Evolutionary conservation across 2,329 filamentous ascomycete genomes (phyloP).

Genomic region (Hypoxylon sp.): DNA sequence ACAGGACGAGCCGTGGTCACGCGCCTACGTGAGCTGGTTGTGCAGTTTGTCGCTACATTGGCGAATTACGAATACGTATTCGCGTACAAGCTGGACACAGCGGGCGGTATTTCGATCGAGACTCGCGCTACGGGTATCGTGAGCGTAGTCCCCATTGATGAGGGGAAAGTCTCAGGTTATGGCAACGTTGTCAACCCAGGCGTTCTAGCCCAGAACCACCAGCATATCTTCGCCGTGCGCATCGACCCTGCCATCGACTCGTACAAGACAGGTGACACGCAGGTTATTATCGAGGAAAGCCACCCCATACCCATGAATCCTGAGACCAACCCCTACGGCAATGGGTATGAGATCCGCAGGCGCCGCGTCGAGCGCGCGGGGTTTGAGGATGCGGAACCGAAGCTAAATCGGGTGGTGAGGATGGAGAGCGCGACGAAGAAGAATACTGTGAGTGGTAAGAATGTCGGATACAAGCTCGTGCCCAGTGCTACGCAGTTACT

Average conservation of each 20-base stretch:
- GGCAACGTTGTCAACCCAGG: constrained; percentile 76
- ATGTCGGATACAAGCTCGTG: constrained; percentile 65
- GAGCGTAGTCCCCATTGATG: constrained; percentile 72
- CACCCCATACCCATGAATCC: constrained; percentile 59
- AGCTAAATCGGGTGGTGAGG: constrained; percentile 65
- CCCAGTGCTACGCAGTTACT: constrained; percentile 63
- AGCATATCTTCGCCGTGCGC: constrained; percentile 76
- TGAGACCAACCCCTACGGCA: constrained; percentile 72
- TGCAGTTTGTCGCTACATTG: constrained; percentile 78
- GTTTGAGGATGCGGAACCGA: constrained; percentile 68
- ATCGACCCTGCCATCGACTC: constrained; percentile 74
- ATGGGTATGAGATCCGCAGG: constrained; percentile 70
- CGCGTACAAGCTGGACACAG: constrained; percentile 74
- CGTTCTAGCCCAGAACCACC: constrained; percentile 75
- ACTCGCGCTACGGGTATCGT: constrained; percentile 77
- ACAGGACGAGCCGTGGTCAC: constrained; percentile 74
- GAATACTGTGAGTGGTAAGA: constrained; percentile 65
- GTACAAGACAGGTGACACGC: constrained; percentile 47
- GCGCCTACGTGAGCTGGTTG: constrained; percentile 72
- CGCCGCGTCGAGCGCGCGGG: constrained; percentile 61
- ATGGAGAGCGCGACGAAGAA: constrained; percentile 63
- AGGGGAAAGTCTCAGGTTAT: constrained; percentile 68
- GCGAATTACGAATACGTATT: constrained; percentile 81
- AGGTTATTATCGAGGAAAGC: constrained; percentile 54
- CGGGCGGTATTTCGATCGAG: constrained; percentile 73